Evolutionary conservation across 2,329 filamentous ascomycete species (phyloP).

Genomic region (Microcera coccophila): DNA sequence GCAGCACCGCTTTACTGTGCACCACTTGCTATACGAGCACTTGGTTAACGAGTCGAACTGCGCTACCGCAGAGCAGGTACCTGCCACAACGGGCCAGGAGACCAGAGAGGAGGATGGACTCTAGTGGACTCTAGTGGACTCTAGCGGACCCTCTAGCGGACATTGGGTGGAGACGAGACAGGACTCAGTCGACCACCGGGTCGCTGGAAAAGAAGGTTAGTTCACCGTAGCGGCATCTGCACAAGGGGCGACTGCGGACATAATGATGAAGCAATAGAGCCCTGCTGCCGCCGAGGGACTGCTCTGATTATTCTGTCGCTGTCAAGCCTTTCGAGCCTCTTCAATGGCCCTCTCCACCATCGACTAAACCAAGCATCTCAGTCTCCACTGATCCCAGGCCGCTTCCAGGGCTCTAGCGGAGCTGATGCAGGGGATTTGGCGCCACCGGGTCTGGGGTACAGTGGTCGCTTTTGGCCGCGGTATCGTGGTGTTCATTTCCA

Average conservation of each 20-base stretch:
- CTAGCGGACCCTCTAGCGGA: no score
- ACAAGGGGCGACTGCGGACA: background rate
- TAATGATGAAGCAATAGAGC: no score
- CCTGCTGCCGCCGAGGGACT: background rate
- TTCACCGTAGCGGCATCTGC: background rate
- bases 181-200: background rate
- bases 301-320: no score
- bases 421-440: conserved; percentile 13
- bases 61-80: background rate
- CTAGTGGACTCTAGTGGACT: background rate
- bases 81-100: background rate
- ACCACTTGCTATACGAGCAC: no score
- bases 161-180: background rate
- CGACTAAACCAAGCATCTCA: background rate
- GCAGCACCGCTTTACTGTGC: background rate
- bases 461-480: conserved; percentile 5
- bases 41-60: no score
- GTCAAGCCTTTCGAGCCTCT: background rate
- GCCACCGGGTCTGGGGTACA: conserved; percentile 24
- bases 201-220: background rate
- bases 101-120: background rate
- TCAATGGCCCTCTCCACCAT: conserved; percentile 13
- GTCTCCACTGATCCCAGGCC: conserved; percentile 11
- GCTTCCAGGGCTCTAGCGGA: conserved; percentile 9
- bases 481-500: conserved; percentile 6